Evolutionary conservation across 805 yeast species (phyloP), one percentile per base, ranked within the genome.

Genomic region (Clavispora vitiphila): DNA sequence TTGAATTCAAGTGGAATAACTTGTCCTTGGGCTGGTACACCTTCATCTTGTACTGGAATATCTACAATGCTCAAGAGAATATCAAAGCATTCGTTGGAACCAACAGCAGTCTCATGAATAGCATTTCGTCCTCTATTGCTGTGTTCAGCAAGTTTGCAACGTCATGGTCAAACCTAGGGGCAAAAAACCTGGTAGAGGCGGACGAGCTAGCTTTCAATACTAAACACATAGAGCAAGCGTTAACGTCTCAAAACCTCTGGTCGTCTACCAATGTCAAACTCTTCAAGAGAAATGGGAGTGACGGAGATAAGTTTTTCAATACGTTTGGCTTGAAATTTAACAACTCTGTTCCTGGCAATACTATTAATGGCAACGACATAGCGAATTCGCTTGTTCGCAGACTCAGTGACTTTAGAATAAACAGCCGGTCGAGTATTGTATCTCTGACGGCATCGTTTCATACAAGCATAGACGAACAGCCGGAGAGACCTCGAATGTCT

Each of bases 1-100:
- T 83, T 47, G 67, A 57, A 44, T 82, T 86, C 50, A 57, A 64
- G 5, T 86, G 95, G 95, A 73, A 77, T 30, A 65, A 64, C 40
- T 55, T 71, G 19, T 79, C 86, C 0, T 62, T 85, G 19, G 90
- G 89, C 0, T 86, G 95, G 95, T 86, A 86, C 59, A 70, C 74
- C 30, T 73, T 84, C 4, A 64, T 83, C 8, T 53, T 86, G 20
- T 83, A 86, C 81, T 78, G 81, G 2, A 62, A 67, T 24, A 71
- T 83, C 0, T 83, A 71, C 50, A 49, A 56, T 39, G 46, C 64
- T 8, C 16, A 40, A 3, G 54, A 50, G 18, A 26, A 27, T 3
- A 23, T 50, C 14, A 30, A 40, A 16, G 3, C 19, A 5, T 40
- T 22, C 22, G 39, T 52, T 35, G 57, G 63, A 8, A 57, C 51